Conservation (phyloP, 768 basidiomycete genomes). For the Leccinum uliginosum region DNA sequence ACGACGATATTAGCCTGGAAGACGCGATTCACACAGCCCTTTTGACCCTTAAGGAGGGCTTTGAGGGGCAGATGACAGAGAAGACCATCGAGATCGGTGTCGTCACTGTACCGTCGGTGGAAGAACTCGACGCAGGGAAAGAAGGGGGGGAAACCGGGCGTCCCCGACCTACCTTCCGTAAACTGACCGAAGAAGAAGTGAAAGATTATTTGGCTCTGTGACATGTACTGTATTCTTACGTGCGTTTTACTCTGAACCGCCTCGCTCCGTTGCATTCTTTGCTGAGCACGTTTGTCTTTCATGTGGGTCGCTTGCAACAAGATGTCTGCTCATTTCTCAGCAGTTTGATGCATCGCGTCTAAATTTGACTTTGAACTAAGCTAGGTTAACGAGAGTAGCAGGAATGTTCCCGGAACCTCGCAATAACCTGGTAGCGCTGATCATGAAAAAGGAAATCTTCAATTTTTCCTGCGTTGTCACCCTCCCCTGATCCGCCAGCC, state of each 20-base stretch:
- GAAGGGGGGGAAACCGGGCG: slow-evolving; percentile 64
- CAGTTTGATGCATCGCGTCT: slow-evolving; percentile 1
- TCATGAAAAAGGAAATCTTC: slow-evolving; percentile 27
- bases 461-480: slow-evolving; percentile 13
- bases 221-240: slow-evolving; percentile 29
- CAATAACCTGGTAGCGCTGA: slow-evolving; percentile 15
- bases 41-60: slow-evolving; percentile 96
- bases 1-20: slow-evolving; percentile 97
- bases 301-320: slow-evolving; percentile 6
- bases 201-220: slow-evolving; percentile 90
- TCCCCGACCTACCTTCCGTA: slow-evolving; percentile 87
- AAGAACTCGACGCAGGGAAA: slow-evolving; percentile 57
- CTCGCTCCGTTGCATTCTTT: slow-evolving; percentile 6
- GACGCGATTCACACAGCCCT: slow-evolving; percentile 99
- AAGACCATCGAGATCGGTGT: slow-evolving; percentile 99
- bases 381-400: slow-evolving; percentile 5
- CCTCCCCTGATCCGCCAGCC: slow-evolving; percentile 28
- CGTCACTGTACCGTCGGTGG: slow-evolving; percentile 78
- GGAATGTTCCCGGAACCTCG: slow-evolving; percentile 6
- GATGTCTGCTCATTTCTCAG: slow-evolving; percentile 1
- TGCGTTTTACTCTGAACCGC: slow-evolving; percentile 26
- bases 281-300: slow-evolving; percentile 16
- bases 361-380: slow-evolving; percentile 5
- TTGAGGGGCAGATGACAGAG: slow-evolving; percentile 99
- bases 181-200: slow-evolving; percentile 94